These are phyloP conservation scores for Fusarium agapanthi DNA, from an alignment of 2,329 filamentous ascomycete genomes.

Conservation along the genomic window DNA sequence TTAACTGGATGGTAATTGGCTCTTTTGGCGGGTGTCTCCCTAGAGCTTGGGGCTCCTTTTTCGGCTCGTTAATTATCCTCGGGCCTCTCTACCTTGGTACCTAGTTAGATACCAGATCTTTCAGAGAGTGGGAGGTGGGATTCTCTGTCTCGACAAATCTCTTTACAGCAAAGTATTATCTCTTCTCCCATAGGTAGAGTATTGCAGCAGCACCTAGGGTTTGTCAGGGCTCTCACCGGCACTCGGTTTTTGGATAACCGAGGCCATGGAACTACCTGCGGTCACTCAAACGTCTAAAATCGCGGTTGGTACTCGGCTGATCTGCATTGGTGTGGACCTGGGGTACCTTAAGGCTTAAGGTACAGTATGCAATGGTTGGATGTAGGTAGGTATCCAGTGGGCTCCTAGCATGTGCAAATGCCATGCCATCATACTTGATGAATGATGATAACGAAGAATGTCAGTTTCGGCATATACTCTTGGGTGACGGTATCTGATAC, in stretches of 20 bases:
- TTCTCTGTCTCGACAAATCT: not conserved
- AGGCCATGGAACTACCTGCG: constrained; percentile 18
- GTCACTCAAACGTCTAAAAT: constrained; percentile 3
- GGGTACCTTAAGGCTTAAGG: no score
- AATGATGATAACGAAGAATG: not conserved
- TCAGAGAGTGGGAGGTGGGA: not conserved
- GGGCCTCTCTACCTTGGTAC: constrained; percentile 2
- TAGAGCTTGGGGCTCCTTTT: constrained; percentile 2
- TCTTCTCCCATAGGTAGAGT: not conserved
- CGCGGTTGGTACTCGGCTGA: constrained; percentile 31
- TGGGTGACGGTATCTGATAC: not conserved
- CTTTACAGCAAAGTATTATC: not conserved
- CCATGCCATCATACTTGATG: constrained; percentile 20
- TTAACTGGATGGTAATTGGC: constrained; percentile 38
- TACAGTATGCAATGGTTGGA: constrained; percentile 2
- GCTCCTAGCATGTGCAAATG: constrained; percentile 28
- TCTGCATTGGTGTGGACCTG: constrained; percentile 16
- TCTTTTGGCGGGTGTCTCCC: constrained; percentile 15
- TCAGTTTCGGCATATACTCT: no score
- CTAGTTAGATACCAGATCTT: not conserved
- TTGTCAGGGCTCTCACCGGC: constrained; percentile 20
- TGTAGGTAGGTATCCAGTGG: not conserved
- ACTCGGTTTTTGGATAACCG: constrained; percentile 39
- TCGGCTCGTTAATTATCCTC: not conserved
- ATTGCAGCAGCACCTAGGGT: not conserved